A percentile compares a stretch with the other conserved stretches of the same genome.
Evolutionary conservation across 352 stramenopile species (phyloP).

Genomic region (Thalassiosira livingstoniorum): DNA sequence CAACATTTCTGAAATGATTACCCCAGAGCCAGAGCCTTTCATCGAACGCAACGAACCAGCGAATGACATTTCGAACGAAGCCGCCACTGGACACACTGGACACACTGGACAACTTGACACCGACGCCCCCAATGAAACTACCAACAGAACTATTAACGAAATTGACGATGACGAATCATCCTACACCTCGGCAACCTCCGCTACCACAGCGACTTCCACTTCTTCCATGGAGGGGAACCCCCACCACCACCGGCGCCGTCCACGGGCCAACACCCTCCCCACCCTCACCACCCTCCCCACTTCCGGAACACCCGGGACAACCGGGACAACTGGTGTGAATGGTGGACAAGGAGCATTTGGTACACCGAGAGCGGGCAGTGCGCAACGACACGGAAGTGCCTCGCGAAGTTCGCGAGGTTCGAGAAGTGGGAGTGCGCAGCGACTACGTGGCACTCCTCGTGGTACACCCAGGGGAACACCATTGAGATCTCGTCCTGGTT

Average conservation of each 20-base stretch:
- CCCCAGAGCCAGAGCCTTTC: background rate
- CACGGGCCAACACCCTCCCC: too few species aligned
- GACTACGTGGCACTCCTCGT: background rate
- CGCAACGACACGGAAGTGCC: background rate
- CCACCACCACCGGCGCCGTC: too few species aligned
- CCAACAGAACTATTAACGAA: background rate
- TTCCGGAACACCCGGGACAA: background rate
- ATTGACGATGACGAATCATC: background rate
- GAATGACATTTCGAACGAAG: background rate
- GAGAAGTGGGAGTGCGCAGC: background rate
- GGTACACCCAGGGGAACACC: background rate
- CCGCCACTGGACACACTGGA: background rate
- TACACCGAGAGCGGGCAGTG: background rate
- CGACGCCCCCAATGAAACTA: background rate
- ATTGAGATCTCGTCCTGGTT: constrained; percentile 34
- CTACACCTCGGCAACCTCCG: too few species aligned
- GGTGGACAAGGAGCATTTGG: background rate
- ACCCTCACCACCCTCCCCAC: background rate
- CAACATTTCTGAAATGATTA: background rate
- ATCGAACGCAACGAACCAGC: background rate
- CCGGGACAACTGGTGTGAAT: background rate
- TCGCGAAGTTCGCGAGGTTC: background rate
- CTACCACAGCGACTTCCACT: too few species aligned
- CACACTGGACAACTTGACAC: too few species aligned
- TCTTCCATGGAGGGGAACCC: too few species aligned